phyloP scores from a whole-genome alignment of 768 basidiomycete species.

The Cystofilobasidium macerans region DNA sequence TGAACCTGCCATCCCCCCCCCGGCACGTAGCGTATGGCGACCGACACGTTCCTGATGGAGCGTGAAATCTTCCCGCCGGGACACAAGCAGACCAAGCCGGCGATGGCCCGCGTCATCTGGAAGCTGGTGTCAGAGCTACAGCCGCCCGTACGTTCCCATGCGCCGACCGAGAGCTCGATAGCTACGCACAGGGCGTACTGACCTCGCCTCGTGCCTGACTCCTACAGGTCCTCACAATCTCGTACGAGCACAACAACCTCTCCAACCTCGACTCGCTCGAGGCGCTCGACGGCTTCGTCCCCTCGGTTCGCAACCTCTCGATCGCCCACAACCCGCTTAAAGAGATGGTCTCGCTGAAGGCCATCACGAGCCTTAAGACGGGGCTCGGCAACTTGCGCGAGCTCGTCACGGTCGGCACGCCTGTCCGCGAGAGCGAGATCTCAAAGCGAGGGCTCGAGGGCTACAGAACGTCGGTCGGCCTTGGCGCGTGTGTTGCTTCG shows the following conservation, averaged over 20 bases:
- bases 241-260: conserved; percentile 23
- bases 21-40: conserved; percentile 6
- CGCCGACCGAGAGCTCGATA: neutral
- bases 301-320: conserved; percentile 21
- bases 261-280: conserved; percentile 24
- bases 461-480: conserved; percentile 19
- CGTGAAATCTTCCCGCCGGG: conserved; percentile 24
- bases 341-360: conserved; percentile 13
- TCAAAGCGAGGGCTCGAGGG: conserved; percentile 15
- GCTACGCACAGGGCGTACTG: neutral
- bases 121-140: conserved; percentile 26
- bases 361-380: conserved; percentile 22
- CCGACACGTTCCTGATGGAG: conserved; percentile 15
- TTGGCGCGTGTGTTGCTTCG: neutral
- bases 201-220: neutral
- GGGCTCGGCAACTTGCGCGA: conserved; percentile 19
- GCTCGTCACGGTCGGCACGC: conserved; percentile 16
- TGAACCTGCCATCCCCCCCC: no score
- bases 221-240: conserved; percentile 23
- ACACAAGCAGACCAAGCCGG: conserved; percentile 21
- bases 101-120: conserved; percentile 24
- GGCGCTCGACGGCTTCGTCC: conserved; percentile 6
- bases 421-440: conserved; percentile 21
- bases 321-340: conserved; percentile 23
- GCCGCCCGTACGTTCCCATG: conserved; percentile 17